Percentiles rank a stretch among this genome's conserved stretches.
phyloP scores from a whole-genome alignment of 331 rosid species.

The Malus hybrid region DNA sequence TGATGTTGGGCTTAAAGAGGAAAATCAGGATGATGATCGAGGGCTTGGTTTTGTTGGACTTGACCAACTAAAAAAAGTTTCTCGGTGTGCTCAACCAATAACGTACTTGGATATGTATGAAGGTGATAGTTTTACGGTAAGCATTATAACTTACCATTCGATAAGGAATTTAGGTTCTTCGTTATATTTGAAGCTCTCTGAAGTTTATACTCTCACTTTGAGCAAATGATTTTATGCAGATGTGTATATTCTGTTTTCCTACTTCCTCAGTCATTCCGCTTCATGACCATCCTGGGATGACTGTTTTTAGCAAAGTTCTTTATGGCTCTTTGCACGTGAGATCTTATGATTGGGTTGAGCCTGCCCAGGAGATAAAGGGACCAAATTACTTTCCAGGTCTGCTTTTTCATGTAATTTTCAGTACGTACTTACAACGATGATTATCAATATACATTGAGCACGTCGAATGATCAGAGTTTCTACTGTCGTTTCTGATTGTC shows the following conservation, averaged over 20 bases:
- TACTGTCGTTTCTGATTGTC: background rate
- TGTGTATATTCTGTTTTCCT: slow-evolving; percentile 86
- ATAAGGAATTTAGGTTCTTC: background rate
- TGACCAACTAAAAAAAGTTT: slow-evolving; percentile 44
- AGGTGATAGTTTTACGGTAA: slow-evolving; percentile 67
- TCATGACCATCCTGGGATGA: slow-evolving; percentile 96
- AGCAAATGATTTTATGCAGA: slow-evolving; percentile 43
- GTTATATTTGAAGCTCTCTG: background rate
- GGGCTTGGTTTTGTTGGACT: slow-evolving; percentile 71
- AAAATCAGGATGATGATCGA: slow-evolving; percentile 63
- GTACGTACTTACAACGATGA: background rate
- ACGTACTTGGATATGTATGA: slow-evolving; percentile 67
- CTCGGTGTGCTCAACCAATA: slow-evolving; percentile 91
- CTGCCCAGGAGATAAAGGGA: slow-evolving; percentile 59
- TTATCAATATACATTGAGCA: background rate
- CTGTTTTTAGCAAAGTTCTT: slow-evolving; percentile 88
- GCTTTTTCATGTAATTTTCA: slow-evolving; percentile 11
- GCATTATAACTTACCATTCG: slow-evolving; percentile 2
- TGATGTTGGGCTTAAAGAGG: slow-evolving; percentile 80
- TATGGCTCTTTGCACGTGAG: slow-evolving; percentile 93
- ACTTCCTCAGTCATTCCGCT: slow-evolving; percentile 87
- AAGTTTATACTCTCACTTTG: background rate
- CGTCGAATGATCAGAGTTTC: background rate
- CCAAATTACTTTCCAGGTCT: slow-evolving; percentile 47
- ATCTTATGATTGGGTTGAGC: slow-evolving; percentile 98